Evolutionary conservation across 495 filamentous ascomycete species (phyloP), one percentile per base, ranked within the genome.

Genomic region (Neurospora sp.): DNA sequence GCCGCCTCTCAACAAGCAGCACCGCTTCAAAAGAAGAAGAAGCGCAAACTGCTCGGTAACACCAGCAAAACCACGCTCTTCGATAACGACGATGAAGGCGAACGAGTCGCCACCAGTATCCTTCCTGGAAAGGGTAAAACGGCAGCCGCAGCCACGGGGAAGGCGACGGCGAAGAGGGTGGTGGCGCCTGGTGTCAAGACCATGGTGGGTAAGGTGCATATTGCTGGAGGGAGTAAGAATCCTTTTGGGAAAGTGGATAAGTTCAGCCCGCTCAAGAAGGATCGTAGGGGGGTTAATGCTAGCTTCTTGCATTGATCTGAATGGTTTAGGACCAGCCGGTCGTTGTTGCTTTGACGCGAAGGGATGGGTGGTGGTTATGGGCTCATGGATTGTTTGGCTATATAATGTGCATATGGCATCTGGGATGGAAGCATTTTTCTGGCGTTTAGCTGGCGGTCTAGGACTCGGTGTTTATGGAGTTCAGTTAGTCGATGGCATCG

Each of bases 261-360:
- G 37, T 96, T 97, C 79, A 93, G 91, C 44, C 94, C 94, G 7
- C 80, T 97, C 71, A 97, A 97, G 83, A 89, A 87, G 81, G 90
- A 96, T 75, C 89, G 88, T 76, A 91, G 87, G 79, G 82, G 82
- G 68, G 82, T 85, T 16, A 83, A 83, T 48, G 85, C 86, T 76
- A 88, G 86, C 74, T 87, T 88, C 73, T 78, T 88, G 72, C 85
- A 79, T 69, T 88, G 81, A 71, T 27, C 42, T 37, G 45, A 4
- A 22, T 22, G 44, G 9, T 20, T 22, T 10, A 48, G 3, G 9
- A 12, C n/a, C 44, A 20, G n/a, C 44, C n/a, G 18, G 18, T 45
- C 42, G 4, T 20, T n/a, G n/a, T 53, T 20, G 1, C 9, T 22
- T 53, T 4, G 20, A 53, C 3, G n/a, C 20, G 45, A 22, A 22